phyloP scores from a whole-genome alignment of 805 yeast species.

The Lachancea quebecensis region DNA sequence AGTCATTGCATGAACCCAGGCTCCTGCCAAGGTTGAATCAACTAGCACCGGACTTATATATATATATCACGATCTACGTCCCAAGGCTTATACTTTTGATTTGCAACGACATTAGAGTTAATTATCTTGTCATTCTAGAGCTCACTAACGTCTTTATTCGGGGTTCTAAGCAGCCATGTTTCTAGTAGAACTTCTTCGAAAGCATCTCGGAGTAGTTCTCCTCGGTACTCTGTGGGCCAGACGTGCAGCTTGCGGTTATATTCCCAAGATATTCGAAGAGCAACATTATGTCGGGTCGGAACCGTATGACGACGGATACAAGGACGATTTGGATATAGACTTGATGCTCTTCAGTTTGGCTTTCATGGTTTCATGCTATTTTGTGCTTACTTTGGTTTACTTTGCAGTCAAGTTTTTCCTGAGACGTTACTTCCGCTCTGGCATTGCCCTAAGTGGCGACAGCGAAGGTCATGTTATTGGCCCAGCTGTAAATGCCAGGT shows the following conservation, averaged over 20 bases:
- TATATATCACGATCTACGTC: neutral
- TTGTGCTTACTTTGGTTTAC: conserved; percentile 10
- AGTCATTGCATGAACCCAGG: conserved; percentile 2
- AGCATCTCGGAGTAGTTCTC: neutral
- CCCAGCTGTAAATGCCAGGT: conserved; percentile 13
- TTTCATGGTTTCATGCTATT: conserved; percentile 14
- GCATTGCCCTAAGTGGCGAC: conserved; percentile 8
- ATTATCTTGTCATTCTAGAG: neutral
- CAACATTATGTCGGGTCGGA: conserved; percentile 1
- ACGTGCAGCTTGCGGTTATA: neutral
- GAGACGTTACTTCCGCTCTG: conserved; percentile 7
- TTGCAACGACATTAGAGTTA: neutral
- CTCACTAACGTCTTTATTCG: neutral
- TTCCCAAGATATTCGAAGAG: neutral
- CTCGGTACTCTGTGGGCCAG: neutral
- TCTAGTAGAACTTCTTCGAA: neutral
- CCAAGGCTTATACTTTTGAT: neutral
- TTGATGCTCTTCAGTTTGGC: conserved; percentile 22
- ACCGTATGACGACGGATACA: conserved; percentile 7
- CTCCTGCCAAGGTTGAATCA: neutral
- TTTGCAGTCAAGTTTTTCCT: conserved; percentile 10
- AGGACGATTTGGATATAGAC: conserved; percentile 21
- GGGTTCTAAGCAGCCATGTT: neutral
- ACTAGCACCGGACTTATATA: too few relatives aligned
- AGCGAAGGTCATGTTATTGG: conserved; percentile 1